Evolutionary conservation across 2,329 filamentous ascomycete species (phyloP).

Genomic region (Colletotrichum shisoi): DNA sequence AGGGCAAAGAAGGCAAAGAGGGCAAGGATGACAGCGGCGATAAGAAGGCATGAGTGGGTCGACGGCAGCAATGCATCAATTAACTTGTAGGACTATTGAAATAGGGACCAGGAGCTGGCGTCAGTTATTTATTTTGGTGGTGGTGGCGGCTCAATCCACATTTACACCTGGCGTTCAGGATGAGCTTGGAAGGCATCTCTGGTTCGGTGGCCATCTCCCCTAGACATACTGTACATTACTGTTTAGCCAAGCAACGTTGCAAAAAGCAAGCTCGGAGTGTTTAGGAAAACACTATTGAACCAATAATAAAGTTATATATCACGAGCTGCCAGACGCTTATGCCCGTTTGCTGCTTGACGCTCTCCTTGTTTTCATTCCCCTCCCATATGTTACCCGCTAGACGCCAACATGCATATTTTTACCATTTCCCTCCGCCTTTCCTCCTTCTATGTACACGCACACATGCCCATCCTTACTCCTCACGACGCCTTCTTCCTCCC

Average conservation of each 20-base stretch:
- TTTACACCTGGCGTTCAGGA: constrained; percentile 6
- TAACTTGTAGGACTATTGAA: constrained; percentile 18
- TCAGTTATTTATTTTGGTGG: neutral
- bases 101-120: neutral
- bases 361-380: neutral
- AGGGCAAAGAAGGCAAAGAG: neutral
- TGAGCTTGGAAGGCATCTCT: neutral
- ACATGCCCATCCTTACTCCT: constrained; percentile 6
- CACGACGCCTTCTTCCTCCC: neutral
- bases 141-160: neutral
- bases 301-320: neutral
- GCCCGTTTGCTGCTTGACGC: constrained; percentile 7
- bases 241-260: constrained; percentile 4
- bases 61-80: neutral
- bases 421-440: neutral
- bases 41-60: constrained; percentile 27
- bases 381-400: constrained; percentile 21
- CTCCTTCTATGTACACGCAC: neutral
- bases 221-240: constrained; percentile 33
- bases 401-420: constrained; percentile 20
- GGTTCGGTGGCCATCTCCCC: constrained; percentile 23
- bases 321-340: neutral
- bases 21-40: constrained; percentile 33
- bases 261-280: neutral
- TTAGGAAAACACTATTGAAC: constrained; percentile 7